A percentile compares a stretch with the other conserved stretches of the same genome.
Evolutionary conservation across 1,139 yeast species (phyloP).

Genomic region (Hanseniaspora gamundiae): DNA sequence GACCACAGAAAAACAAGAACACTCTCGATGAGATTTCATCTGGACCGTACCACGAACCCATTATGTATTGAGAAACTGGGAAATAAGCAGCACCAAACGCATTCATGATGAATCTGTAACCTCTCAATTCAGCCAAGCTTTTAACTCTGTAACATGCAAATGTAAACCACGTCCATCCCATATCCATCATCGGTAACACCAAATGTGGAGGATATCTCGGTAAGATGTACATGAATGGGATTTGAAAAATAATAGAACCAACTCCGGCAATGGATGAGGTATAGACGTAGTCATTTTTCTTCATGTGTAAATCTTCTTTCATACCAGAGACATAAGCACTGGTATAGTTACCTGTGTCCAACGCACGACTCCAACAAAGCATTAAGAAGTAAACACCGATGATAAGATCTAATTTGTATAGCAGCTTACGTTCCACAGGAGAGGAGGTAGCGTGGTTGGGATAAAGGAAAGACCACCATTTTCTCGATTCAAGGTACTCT

Average conservation of each 20-base stretch:
- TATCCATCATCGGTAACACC: slow-evolving; percentile 43
- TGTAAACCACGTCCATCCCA: slow-evolving; percentile 58
- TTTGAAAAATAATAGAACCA: slow-evolving; percentile 49
- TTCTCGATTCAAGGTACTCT: slow-evolving; percentile 31
- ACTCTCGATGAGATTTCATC: slow-evolving; percentile 37
- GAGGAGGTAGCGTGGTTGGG: slow-evolving; percentile 40
- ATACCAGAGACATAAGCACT: slow-evolving; percentile 64
- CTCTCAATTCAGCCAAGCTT: slow-evolving; percentile 39
- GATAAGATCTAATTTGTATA: slow-evolving; percentile 50
- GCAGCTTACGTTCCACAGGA: slow-evolving; percentile 38
- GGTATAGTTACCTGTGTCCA: slow-evolving; percentile 45
- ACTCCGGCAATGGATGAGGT: slow-evolving; percentile 47
- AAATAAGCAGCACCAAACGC: slow-evolving; percentile 54
- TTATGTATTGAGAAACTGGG: slow-evolving; percentile 50
- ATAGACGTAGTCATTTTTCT: slow-evolving; percentile 54
- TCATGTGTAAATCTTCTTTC: slow-evolving; percentile 45
- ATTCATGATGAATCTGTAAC: slow-evolving; percentile 47
- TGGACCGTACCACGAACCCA: slow-evolving; percentile 60
- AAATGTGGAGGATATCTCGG: slow-evolving; percentile 42
- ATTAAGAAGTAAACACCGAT: slow-evolving; percentile 48
- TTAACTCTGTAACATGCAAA: slow-evolving; percentile 39
- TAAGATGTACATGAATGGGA: slow-evolving; percentile 32
- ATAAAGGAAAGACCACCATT: slow-evolving; percentile 38
- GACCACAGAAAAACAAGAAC: slow-evolving; percentile 34
- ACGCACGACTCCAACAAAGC: slow-evolving; percentile 60